Percentiles rank a stretch among this genome's conserved stretches.
These are phyloP conservation scores for Calonectria honghensis DNA, from an alignment of 2,329 filamentous ascomycete species.

Conservation along the genomic window DNA sequence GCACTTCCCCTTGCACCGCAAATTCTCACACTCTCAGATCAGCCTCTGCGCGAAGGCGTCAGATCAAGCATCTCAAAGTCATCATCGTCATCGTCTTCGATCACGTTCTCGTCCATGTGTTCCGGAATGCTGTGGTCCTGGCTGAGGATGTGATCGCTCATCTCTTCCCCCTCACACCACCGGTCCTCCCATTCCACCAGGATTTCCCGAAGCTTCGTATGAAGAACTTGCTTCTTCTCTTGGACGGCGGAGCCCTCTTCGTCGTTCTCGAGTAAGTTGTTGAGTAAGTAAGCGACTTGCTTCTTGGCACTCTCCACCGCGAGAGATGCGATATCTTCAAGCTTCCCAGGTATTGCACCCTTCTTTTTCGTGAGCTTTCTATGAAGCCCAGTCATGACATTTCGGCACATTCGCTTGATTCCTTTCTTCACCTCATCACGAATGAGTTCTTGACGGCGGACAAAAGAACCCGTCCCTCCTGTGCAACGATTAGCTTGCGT, in stretches of 20 bases:
- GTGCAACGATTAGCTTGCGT: background rate
- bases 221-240: slow-evolving; percentile 2
- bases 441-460: background rate
- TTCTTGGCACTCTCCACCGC: slow-evolving; percentile 11
- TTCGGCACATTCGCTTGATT: background rate
- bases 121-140: slow-evolving; percentile 26
- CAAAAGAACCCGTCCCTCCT: background rate
- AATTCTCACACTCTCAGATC: no score
- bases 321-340: background rate
- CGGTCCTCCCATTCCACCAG: slow-evolving; percentile 14
- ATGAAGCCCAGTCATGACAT: slow-evolving; percentile 1
- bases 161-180: background rate
- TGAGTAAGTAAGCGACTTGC: slow-evolving; percentile 2
- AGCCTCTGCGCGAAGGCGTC: background rate
- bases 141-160: background rate
- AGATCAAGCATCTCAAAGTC: background rate
- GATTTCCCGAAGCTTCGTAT: background rate
- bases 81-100: background rate
- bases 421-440: background rate
- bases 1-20: background rate
- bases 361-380: background rate
- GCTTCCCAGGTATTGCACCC: background rate
- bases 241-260: background rate
- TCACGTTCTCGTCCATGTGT: background rate
- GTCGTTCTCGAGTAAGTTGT: slow-evolving; percentile 32